Conservation (phyloP, 2,329 filamentous ascomycete genomes). For the Pseudogymnoascus sp. region DNA sequence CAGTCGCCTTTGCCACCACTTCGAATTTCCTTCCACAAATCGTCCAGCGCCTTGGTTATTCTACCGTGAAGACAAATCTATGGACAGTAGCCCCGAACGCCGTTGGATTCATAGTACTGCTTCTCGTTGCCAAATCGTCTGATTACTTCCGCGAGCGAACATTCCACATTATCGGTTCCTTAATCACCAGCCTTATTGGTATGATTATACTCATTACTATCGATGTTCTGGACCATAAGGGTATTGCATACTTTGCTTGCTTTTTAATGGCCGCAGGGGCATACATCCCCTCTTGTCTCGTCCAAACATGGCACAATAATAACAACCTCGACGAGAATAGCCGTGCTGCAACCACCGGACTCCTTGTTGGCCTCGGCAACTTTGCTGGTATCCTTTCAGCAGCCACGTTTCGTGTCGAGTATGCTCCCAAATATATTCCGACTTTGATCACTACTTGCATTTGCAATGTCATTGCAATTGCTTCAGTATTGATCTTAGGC, state of each 20-base stretch:
- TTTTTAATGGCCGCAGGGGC: conserved; percentile 40
- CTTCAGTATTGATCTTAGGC: conserved; percentile 33
- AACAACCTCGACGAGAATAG: conserved; percentile 45
- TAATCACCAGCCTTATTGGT: conserved; percentile 36
- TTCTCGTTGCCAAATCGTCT: conserved; percentile 37
- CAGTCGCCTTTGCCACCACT: conserved; percentile 39
- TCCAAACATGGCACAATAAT: conserved; percentile 46
- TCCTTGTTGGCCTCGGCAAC: conserved; percentile 43
- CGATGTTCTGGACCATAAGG: conserved; percentile 35
- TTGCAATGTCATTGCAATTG: conserved; percentile 37
- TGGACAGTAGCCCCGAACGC: conserved; percentile 43
- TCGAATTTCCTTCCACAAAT: conserved; percentile 42
- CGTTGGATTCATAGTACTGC: conserved; percentile 39
- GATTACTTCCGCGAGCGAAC: conserved; percentile 40
- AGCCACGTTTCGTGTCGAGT: conserved; percentile 40
- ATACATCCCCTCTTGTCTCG: conserved; percentile 41
- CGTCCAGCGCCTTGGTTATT: conserved; percentile 38
- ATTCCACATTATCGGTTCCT: conserved; percentile 37
- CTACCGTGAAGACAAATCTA: conserved; percentile 39
- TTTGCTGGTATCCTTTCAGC: conserved; percentile 39
- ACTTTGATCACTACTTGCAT: conserved; percentile 38
- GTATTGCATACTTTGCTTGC: conserved; percentile 42
- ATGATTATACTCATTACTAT: conserved; percentile 39
- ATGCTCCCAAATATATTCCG: conserved; percentile 42
- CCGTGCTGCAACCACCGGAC: conserved; percentile 40